phyloP scores from a whole-genome alignment of 371 early-diverging fungal genomes.

The Rhizopus microsporus region DNA sequence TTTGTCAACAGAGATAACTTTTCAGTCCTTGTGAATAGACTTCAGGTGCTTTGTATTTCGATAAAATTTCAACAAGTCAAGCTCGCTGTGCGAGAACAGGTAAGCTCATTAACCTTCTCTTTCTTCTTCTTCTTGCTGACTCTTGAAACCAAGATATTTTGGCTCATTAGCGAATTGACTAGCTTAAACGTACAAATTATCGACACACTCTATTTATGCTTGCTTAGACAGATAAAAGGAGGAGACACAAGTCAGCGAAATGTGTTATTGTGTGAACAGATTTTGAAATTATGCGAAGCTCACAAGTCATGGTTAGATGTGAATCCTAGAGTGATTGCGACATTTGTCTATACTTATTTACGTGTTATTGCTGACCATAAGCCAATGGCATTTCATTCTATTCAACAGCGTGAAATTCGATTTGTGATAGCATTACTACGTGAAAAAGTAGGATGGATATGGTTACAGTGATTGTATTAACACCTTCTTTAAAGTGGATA shows the following conservation, averaged over 20 bases:
- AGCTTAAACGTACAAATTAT: constrained; percentile 48
- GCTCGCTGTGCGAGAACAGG: constrained; percentile 45
- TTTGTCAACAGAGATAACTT: constrained; percentile 70
- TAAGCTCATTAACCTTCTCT: constrained; percentile 10
- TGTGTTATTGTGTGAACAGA: constrained; percentile 50
- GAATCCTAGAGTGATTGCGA: constrained; percentile 56
- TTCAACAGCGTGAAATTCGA: constrained; percentile 60
- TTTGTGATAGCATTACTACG: constrained; percentile 56
- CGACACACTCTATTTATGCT: constrained; percentile 56
- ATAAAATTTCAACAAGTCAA: constrained; percentile 53
- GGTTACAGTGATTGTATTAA: background rate
- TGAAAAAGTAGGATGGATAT: constrained; percentile 42
- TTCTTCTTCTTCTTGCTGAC: background rate
- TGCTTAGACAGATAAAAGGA: constrained; percentile 66
- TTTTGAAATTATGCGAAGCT: constrained; percentile 52
- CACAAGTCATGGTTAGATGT: constrained; percentile 54
- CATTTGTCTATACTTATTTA: constrained; percentile 59
- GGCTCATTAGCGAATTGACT: constrained; percentile 64
- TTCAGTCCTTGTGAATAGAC: constrained; percentile 46
- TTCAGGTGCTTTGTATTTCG: constrained; percentile 50
- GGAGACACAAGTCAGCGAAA: constrained; percentile 62
- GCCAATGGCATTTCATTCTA: constrained; percentile 33
- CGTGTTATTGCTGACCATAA: constrained; percentile 67
- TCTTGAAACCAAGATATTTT: constrained; percentile 49
- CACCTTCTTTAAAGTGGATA: constrained; percentile 38